Conservation (phyloP, 2,329 filamentous ascomycete species). For the Trichoderma guizhouense region DNA sequence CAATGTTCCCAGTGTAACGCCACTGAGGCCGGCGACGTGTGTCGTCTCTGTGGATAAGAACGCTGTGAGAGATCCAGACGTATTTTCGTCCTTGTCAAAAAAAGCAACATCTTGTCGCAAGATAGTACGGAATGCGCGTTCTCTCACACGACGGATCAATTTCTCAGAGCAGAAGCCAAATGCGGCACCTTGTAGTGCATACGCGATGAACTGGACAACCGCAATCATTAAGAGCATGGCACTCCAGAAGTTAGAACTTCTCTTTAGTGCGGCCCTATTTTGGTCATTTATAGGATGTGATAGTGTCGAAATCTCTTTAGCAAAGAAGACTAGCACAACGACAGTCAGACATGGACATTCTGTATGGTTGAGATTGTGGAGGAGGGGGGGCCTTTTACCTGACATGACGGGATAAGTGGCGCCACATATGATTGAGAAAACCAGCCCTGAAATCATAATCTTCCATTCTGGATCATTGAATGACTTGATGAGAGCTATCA, state of each 20-base stretch:
- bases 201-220: neutral
- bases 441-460: neutral
- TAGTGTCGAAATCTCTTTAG: neutral
- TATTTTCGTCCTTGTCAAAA: neutral
- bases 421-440: neutral
- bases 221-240: neutral
- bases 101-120: neutral
- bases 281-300: neutral
- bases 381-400: neutral
- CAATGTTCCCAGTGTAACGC: neutral
- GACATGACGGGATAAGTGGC: neutral
- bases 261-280: neutral
- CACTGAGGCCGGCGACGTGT: neutral
- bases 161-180: neutral
- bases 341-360: neutral
- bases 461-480: neutral
- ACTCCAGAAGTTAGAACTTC: neutral
- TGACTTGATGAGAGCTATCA: neutral
- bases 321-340: neutral
- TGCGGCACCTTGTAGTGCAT: neutral
- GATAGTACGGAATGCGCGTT: neutral
- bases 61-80: neutral
- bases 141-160: neutral
- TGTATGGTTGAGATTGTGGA: neutral
- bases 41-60: neutral